Evolutionary conservation across 495 filamentous ascomycete species (phyloP).

Genomic region (Penicillium argentinense): DNA sequence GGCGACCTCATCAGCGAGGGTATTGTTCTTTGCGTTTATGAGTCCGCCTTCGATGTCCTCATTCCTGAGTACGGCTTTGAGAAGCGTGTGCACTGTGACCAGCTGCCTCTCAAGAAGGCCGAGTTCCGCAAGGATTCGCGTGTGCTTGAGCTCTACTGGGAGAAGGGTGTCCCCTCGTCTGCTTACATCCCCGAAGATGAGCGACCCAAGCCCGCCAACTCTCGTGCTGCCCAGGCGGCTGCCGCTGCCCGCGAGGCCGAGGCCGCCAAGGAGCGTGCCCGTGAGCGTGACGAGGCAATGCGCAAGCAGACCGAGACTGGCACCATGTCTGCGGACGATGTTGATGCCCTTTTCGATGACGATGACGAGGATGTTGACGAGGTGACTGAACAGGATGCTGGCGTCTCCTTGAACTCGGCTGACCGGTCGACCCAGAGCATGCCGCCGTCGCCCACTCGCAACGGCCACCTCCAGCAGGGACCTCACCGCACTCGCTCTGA

Average conservation of each 20-base stretch:
- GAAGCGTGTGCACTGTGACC: slow-evolving; percentile 98
- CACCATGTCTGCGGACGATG: slow-evolving; percentile 84
- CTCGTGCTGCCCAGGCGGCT: slow-evolving; percentile 65
- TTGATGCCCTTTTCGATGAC: slow-evolving; percentile 79
- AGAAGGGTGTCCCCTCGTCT: slow-evolving; percentile 96
- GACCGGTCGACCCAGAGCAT: slow-evolving; percentile 94
- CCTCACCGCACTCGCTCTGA: slow-evolving; percentile 91
- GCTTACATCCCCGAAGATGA: slow-evolving; percentile 97
- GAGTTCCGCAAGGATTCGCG: slow-evolving; percentile 95
- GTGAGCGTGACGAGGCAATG: slow-evolving; percentile 82
- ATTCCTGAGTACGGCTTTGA: slow-evolving; percentile 99
- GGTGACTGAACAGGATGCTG: slow-evolving; percentile 77
- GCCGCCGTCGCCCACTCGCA: slow-evolving; percentile 85
- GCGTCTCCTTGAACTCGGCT: slow-evolving; percentile 72
- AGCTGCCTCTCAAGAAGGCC: slow-evolving; percentile 96
- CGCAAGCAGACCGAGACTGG: slow-evolving; percentile 91
- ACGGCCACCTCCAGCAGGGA: slow-evolving; percentile 64
- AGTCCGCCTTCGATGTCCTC: slow-evolving; percentile 96
- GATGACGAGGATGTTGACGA: slow-evolving; percentile 92
- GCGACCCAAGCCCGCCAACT: slow-evolving; percentile 70
- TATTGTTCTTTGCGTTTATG: slow-evolving; percentile 95
- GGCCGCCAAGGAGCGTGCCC: slow-evolving; percentile 71
- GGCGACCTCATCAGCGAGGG: slow-evolving; percentile 96
- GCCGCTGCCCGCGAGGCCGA: slow-evolving; percentile 77
- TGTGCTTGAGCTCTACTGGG: slow-evolving; percentile 95